Evolutionary conservation across 139 green algal genomes (phyloP), one percentile per base, ranked within the genome.

Genomic region (Volvox reticuliferus): DNA sequence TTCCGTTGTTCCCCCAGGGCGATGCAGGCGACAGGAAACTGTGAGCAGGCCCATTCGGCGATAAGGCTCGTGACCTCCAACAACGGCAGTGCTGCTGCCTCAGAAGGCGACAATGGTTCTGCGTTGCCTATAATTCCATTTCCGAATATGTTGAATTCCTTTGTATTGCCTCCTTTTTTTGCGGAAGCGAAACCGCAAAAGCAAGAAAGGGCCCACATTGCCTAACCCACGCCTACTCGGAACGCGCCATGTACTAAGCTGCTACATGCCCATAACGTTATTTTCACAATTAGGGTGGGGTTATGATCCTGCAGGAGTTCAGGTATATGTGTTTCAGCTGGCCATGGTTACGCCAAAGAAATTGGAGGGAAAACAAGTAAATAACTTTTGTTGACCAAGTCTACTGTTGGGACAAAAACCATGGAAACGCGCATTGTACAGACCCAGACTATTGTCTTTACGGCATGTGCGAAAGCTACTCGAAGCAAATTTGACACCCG

Each of bases 21-120:
- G 20, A 84, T 65, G 78, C 78, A 84, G 78, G 78, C 78, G 16
- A 84, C 78, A 84, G 78, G 78, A 32, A 84, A 84, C 36, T 84
- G 78, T 30, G 78, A 63, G 12, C 37, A 22, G 0, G 78, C 78
- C 78, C 78, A 84, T 26, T 84, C 78, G 19, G 36, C 16, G 14
- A 1, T 67, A 24, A 84, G 78, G 78, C 19, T 67, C 1, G 78
- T 32, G 2, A 26, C 78, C 1, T 84, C 78, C 14, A 35, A 30
- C 36, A 33, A 12, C 18, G 78, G 78, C 21, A 84, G 78, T 24
- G 22, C 6, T 44, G 36, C 36, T 67, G 78, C 44, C 44, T 55
- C 35, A 79, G 71, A 73, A 24, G 65, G 24, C 65, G 65, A 30
- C 24, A 73, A 24, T 73, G 65, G 21, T 73, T 24, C 21, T 36